phyloP scores from a whole-genome alignment of 768 basidiomycete genomes.

The Floccularia luteovirens region DNA sequence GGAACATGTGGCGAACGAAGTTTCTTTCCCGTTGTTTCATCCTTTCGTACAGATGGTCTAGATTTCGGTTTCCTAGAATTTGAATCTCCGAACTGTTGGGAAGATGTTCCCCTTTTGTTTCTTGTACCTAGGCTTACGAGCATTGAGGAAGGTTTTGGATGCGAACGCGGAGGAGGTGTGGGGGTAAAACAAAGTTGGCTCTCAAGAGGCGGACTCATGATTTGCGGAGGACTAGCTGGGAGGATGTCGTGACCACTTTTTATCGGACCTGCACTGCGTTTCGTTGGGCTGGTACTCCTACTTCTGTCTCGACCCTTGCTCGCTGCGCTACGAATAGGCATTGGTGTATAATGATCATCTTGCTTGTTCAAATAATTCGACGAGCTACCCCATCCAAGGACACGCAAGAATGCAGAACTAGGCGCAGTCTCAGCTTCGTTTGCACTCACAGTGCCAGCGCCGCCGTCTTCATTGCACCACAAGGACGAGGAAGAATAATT shows the following conservation, averaged over 20 bases:
- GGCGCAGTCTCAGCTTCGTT: too few relatives aligned
- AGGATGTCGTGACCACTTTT: constrained; percentile 20
- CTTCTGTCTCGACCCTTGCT: constrained; percentile 14
- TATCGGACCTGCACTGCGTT: constrained; percentile 3
- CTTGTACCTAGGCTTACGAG: too few relatives aligned
- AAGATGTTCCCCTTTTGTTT: too few relatives aligned
- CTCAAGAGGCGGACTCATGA: constrained; percentile 52
- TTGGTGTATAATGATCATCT: constrained; percentile 31
- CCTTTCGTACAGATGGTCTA: not conserved
- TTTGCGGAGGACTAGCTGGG: constrained; percentile 46
- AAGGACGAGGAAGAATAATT: too few relatives aligned
- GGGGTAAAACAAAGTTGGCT: constrained; percentile 48
- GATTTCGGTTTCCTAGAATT: too few relatives aligned
- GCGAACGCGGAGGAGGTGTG: constrained; percentile 8
- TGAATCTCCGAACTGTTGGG: too few relatives aligned
- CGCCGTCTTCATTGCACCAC: too few relatives aligned
- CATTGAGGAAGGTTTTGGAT: too few relatives aligned
- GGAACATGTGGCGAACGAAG: too few relatives aligned
- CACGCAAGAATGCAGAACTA: not conserved
- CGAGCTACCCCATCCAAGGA: not conserved
- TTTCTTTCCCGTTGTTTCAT: not conserved
- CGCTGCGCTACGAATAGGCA: constrained; percentile 25
- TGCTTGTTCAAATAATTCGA: too few relatives aligned
- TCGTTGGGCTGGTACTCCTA: constrained; percentile 18
- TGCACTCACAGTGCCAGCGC: too few relatives aligned